These are phyloP conservation scores for Coniochaeta sp. DNA, from an alignment of 2,329 filamentous ascomycete species.

Conservation along the genomic window DNA sequence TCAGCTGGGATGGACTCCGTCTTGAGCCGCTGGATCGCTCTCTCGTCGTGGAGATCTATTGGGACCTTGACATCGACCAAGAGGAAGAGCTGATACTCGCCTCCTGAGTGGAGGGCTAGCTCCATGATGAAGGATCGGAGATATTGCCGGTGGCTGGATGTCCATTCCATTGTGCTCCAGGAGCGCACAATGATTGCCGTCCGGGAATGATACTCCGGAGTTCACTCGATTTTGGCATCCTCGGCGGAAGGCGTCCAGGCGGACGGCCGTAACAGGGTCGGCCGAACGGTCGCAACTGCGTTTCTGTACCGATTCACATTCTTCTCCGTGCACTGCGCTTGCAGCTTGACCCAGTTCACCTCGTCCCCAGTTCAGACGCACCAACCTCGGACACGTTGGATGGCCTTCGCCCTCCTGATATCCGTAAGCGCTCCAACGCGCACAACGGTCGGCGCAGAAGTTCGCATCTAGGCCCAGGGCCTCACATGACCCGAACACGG, in stretches of 20 bases:
- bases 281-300: neutral
- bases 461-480: neutral
- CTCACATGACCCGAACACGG: constrained; percentile 2
- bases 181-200: constrained; percentile 52
- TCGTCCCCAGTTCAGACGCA: constrained; percentile 46
- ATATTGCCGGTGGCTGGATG: constrained; percentile 67
- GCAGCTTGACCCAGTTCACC: constrained; percentile 63
- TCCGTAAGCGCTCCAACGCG: neutral
- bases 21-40: constrained; percentile 52
- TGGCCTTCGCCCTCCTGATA: neutral
- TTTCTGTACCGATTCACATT: constrained; percentile 55
- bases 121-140: constrained; percentile 73
- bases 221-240: neutral
- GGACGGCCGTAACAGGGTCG: neutral
- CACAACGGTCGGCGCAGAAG: constrained; percentile 1
- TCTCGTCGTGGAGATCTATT: constrained; percentile 47
- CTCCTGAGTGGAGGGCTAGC: constrained; percentile 64
- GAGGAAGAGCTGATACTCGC: constrained; percentile 72
- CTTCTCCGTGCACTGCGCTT: constrained; percentile 54
- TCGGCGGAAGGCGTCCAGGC: neutral
- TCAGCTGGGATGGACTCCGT: constrained; percentile 23
- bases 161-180: constrained; percentile 67
- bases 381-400: neutral
- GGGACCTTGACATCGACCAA: constrained; percentile 66
- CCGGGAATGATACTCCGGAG: neutral